Evolutionary conservation across 208 protist genomes (phyloP).

Genomic region (Crithidia thermophila): DNA sequence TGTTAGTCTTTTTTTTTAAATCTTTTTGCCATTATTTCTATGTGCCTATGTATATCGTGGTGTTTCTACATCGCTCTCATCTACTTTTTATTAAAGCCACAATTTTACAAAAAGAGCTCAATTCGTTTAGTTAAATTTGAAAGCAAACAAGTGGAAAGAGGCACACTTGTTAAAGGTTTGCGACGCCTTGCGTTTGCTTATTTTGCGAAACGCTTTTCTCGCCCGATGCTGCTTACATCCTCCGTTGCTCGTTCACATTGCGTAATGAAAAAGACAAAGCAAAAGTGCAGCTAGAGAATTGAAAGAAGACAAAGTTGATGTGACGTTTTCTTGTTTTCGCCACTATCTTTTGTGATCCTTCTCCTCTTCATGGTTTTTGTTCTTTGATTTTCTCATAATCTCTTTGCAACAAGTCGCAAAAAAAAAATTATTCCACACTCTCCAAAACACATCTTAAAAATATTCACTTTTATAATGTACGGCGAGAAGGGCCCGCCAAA

Average conservation of each 20-base stretch:
- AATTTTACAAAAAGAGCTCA: too few relatives aligned
- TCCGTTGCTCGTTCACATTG: too few relatives aligned
- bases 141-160: too few relatives aligned
- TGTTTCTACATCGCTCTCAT: background rate
- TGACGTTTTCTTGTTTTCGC: background rate
- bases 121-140: too few relatives aligned
- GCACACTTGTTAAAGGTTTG: too few relatives aligned
- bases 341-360: background rate
- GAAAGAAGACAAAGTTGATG: background rate
- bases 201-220: too few relatives aligned
- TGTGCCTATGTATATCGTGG: background rate
- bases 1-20: too few relatives aligned
- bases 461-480: constrained; percentile 70
- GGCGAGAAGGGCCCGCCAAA: constrained; percentile 65
- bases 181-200: too few relatives aligned
- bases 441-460: background rate
- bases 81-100: too few relatives aligned
- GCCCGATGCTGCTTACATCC: too few relatives aligned
- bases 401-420: constrained; percentile 1
- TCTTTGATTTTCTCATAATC: background rate
- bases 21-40: background rate
- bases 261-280: too few relatives aligned
- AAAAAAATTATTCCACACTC: background rate
- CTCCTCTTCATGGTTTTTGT: background rate
- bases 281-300: background rate